Evolutionary conservation across 2,329 filamentous ascomycete species (phyloP), one percentile per base, ranked within the genome.

Genomic region (Dactylellina leptospora): DNA sequence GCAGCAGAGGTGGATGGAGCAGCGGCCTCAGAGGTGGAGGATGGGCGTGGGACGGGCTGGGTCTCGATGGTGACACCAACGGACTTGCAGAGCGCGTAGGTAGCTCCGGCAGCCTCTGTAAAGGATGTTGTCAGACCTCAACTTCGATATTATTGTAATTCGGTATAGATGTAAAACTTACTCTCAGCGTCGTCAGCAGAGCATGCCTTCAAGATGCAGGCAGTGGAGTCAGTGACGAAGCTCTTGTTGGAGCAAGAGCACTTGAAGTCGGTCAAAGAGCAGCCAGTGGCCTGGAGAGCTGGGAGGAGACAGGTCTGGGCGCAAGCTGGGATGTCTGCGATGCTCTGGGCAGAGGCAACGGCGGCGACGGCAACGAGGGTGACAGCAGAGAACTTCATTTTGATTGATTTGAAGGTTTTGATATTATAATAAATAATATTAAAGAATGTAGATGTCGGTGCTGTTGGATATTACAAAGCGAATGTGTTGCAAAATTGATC

Each of bases 361-460:
- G 74, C 75, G 50, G 63, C 68, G 66, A 74, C 13, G 61, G 70
- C 58, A 63, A 66, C 63, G 59, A 76, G 27, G 60, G 62, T 64
- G 56, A 74, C 40, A 61, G 69, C 54, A 55, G 70, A 74, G 72
- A 74, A 62, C 66, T 76, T 76, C 75, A 76, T 76, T 75, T 71
- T 74, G 66, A 59, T 38, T 74, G 56, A 53, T 36, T 62, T 63
- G 40, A 30, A 33, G 50, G 56, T 72, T 64, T 59, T 72, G 54
- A 59, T 42, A 44, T 62, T 56, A 64, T 54, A 33, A 59, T 42
- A 59, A 59, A 38, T 38, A 38, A 50, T 66, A 58, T 59, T 59
- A 68, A 58, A 72, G 68, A 72, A 60, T 62, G 68, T 72, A 50
- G 45, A 63, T 60, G 61, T 63, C 51, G 40, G 22, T 55, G 64